A percentile compares a stretch with the other conserved stretches of the same genome.
Conservation (phyloP, 2,329 filamentous ascomycete species). For the Botryotinia globosa region DNA sequence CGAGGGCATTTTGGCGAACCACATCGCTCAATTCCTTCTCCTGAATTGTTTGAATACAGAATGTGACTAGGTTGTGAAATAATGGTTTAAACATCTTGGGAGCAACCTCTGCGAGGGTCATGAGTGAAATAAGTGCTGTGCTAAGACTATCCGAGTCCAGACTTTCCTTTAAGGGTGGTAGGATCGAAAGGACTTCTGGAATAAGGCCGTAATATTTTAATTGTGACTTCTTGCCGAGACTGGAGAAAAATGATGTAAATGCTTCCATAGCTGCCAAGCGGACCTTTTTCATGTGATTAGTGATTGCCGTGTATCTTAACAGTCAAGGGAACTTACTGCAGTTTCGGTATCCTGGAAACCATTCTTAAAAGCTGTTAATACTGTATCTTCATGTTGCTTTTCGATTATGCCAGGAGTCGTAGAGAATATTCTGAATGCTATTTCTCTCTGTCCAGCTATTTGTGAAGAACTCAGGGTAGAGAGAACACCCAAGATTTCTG, state of each 20-base stretch:
- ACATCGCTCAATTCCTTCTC: conserved; percentile 92
- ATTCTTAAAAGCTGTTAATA: conserved; percentile 81
- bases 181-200: conserved; percentile 87
- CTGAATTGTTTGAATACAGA: conserved; percentile 89
- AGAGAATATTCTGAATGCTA: conserved; percentile 90
- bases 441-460: conserved; percentile 82
- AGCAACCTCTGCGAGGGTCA: conserved; percentile 90
- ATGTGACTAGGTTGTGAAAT: conserved; percentile 90
- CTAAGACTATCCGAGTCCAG: conserved; percentile 88
- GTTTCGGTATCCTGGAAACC: conserved; percentile 89
- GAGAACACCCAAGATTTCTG: conserved; percentile 79
- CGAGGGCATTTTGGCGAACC: conserved; percentile 88
- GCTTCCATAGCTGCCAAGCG: conserved; percentile 93
- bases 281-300: conserved; percentile 54
- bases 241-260: conserved; percentile 93
- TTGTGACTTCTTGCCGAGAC: conserved; percentile 82
- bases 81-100: conserved; percentile 96
- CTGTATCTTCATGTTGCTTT: conserved; percentile 89
- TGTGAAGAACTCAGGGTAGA: conserved; percentile 88
- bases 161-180: conserved; percentile 89
- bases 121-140: conserved; percentile 83
- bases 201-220: conserved; percentile 83
- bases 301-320: not conserved
- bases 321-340: conserved; percentile 52
- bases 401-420: conserved; percentile 95